Evolutionary conservation across 148 eudicot species (phyloP).

Genomic region (Camellia granthamiana): DNA sequence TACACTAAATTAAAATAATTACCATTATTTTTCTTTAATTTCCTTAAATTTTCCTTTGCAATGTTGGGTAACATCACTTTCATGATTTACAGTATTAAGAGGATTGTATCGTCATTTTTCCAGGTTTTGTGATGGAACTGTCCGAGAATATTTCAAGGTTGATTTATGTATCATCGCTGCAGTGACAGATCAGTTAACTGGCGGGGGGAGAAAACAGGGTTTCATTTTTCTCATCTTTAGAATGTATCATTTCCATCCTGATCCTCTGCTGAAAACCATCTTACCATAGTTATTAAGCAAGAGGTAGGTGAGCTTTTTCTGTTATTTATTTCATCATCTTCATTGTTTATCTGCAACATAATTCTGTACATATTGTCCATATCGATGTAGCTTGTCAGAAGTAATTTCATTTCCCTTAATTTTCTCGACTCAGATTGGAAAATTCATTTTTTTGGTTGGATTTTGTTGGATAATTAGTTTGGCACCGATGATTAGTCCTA

Average conservation of each 20-base stretch:
- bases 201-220: not conserved
- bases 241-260: not conserved
- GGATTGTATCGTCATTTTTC: not conserved
- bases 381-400: not conserved
- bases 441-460: no score
- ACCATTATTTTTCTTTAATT: not conserved
- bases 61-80: not conserved
- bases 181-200: not conserved
- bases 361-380: not conserved
- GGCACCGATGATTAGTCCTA: no score
- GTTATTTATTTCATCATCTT: not conserved
- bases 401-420: not conserved
- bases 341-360: not conserved
- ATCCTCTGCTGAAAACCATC: not conserved
- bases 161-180: constrained; percentile 9
- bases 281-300: constrained; percentile 1
- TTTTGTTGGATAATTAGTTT: no score
- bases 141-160: not conserved
- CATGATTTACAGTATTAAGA: not conserved
- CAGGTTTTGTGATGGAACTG: not conserved
- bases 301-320: constrained; percentile 5
- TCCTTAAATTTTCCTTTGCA: not conserved
- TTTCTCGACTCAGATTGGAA: not conserved
- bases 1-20: no score
- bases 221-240: not conserved